Evolutionary conservation across 2,329 filamentous ascomycete species (phyloP).

Genomic region (Taxawa tesnikishii): DNA sequence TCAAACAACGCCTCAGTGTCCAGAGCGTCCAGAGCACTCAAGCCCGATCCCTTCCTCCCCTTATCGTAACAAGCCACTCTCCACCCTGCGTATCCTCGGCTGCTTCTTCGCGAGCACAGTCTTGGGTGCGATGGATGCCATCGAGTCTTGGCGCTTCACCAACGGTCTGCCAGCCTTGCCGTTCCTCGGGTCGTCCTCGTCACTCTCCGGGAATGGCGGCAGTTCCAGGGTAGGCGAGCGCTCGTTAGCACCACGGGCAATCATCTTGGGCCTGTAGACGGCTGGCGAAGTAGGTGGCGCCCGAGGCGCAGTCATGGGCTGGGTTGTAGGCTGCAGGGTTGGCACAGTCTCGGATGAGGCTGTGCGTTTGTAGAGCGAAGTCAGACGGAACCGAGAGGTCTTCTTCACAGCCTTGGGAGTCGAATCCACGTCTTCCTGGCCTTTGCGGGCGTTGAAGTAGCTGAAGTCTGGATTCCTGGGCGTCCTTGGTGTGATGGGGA

Average conservation of each 20-base stretch:
- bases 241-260: slow-evolving; percentile 19
- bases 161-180: not conserved
- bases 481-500: not conserved
- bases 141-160: not conserved
- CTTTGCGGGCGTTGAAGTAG: not conserved
- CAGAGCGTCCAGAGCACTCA: no score
- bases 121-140: no score
- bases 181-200: not conserved
- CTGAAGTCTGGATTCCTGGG: not conserved
- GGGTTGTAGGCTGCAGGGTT: not conserved
- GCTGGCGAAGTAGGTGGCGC: not conserved
- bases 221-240: slow-evolving; percentile 17
- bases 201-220: slow-evolving; percentile 16
- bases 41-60: no score
- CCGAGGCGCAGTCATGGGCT: not conserved
- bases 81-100: not conserved
- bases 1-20: no score
- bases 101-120: no score
- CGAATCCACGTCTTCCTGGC: no score
- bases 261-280: slow-evolving; percentile 13
- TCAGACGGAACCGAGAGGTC: not conserved
- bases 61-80: not conserved
- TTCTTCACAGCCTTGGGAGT: no score
- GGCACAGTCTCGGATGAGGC: not conserved
- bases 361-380: not conserved